A percentile compares a stretch with the other conserved stretches of the same genome.
These are phyloP conservation scores for Nidula microcarpa DNA, from an alignment of 768 basidiomycete genomes.

Conservation along the genomic window DNA sequence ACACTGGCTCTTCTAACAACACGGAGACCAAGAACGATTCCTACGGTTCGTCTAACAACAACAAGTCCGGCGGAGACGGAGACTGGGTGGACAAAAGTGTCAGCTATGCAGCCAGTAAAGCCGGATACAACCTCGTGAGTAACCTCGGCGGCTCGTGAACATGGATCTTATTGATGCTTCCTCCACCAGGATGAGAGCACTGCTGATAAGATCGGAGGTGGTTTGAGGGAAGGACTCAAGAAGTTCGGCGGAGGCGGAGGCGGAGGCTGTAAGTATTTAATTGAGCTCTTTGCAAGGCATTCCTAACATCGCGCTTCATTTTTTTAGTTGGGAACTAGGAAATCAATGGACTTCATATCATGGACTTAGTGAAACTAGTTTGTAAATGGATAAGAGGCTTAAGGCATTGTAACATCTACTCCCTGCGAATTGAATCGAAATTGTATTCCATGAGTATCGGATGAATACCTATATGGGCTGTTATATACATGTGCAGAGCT, in stretches of 20 bases:
- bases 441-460: no score
- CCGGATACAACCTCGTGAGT: slow-evolving; percentile 44
- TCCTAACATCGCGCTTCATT: no score
- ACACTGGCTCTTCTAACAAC: slow-evolving; percentile 18
- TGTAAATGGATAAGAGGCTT: no score
- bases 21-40: slow-evolving; percentile 5
- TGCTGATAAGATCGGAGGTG: slow-evolving; percentile 31
- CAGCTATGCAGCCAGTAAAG: slow-evolving; percentile 30
- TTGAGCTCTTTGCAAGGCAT: no score
- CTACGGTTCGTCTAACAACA: slow-evolving; percentile 15
- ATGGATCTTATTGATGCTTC: no score
- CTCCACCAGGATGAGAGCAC: slow-evolving; percentile 29
- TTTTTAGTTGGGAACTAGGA: no score
- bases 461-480: no score
- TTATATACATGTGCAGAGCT: no score
- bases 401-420: no score
- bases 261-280: slow-evolving; percentile 1
- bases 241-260: slow-evolving; percentile 31
- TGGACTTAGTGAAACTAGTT: no score
- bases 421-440: no score
- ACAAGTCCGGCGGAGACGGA: slow-evolving; percentile 3
- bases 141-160: neutral
- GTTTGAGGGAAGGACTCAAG: slow-evolving; percentile 29
- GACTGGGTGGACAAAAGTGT: slow-evolving; percentile 38
- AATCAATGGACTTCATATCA: no score